Evolutionary conservation across 306 rosid species (phyloP), one percentile per base, ranked within the genome.

Genomic region (Casuarina cunninghamiana): DNA sequence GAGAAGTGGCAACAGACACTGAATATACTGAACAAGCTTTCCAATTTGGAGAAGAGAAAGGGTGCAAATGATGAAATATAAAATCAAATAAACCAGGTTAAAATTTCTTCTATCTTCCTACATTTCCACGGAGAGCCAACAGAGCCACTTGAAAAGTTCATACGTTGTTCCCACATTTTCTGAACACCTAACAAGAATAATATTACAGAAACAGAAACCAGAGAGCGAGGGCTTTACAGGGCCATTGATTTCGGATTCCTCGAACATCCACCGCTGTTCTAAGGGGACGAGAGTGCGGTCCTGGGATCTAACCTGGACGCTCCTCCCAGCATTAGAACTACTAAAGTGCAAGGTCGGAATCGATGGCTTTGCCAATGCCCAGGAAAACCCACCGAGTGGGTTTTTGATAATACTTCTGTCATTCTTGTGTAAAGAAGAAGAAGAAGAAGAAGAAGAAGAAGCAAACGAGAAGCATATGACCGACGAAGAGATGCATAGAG

Each of bases 231-330:
- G 66, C 10, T 70, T 39, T 71, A 94, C 98, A 82, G 94, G 93
- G 83, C 98, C 98, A 51, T 81, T 77, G 74, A 83, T 87, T 71
- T 94, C 98, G 21, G 91, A 87, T 77, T 90, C 97, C 71, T 90
- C 91, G 63, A 86, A 87, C 81, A 87, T 79, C 93, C 94, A 92
- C 5, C 98, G 95, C 53, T 89, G 80, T 53, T 78, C 97, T 69
- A 62, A 38, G 17, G 90, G 86, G 55, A 86, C 85, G 15, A 83
- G 48, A 45, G 87, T 74, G 67, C 84, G 58, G 48, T 89, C 87
- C 68, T 87, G 86, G 54, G 80, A 88, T 57, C 73, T 88, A 37
- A 92, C 82, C 78, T 57, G 81, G 45, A 88, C 73, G 81, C 73
- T 43, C 2, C 77, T 55, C 26, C 60, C 43, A 69, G 77, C 21